Percentiles rank a stretch among this genome's conserved stretches.
Evolutionary conservation across 163 green algal species (phyloP).

Genomic region (Smithsoniella earleae): DNA sequence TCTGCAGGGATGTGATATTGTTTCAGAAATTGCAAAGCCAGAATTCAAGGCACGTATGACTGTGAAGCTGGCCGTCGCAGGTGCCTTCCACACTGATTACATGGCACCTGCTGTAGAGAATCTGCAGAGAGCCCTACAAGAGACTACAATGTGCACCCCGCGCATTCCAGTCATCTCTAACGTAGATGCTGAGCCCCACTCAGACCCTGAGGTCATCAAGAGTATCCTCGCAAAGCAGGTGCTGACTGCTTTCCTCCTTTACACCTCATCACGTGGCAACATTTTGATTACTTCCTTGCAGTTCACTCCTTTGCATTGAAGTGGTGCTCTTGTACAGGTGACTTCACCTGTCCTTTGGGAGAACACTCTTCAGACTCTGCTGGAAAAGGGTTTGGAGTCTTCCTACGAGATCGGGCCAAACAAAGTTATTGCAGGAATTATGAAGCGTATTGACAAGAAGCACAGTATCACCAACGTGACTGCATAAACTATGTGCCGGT

Average conservation of each 20-base stretch:
- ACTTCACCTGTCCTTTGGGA: conserved; percentile 95
- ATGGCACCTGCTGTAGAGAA: conserved; percentile 83
- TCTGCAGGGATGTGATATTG: conserved; percentile 61
- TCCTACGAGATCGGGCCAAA: conserved; percentile 92
- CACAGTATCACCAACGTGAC: conserved; percentile 66
- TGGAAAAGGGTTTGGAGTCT: conserved; percentile 70
- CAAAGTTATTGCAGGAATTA: conserved; percentile 94
- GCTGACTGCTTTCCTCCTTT: not conserved
- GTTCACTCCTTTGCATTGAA: not conserved
- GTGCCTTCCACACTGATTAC: conserved; percentile 94
- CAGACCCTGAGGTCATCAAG: conserved; percentile 84
- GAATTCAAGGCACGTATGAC: conserved; percentile 66
- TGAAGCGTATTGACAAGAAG: conserved; percentile 93
- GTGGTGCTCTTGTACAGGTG: conserved; percentile 50
- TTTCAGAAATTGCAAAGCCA: conserved; percentile 78
- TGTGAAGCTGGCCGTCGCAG: conserved; percentile 84
- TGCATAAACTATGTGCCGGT: conserved; percentile 61
- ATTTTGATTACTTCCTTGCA: not conserved
- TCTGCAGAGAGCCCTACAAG: conserved; percentile 71
- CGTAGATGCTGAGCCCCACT: conserved; percentile 90
- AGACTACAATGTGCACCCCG: conserved; percentile 49
- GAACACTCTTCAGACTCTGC: conserved; percentile 72
- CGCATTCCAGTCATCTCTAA: conserved; percentile 94
- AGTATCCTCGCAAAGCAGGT: conserved; percentile 77
- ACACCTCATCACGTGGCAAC: not conserved